Evolutionary conservation across 768 basidiomycete species (phyloP).

Genomic region (Auricularia auricula-judae): DNA sequence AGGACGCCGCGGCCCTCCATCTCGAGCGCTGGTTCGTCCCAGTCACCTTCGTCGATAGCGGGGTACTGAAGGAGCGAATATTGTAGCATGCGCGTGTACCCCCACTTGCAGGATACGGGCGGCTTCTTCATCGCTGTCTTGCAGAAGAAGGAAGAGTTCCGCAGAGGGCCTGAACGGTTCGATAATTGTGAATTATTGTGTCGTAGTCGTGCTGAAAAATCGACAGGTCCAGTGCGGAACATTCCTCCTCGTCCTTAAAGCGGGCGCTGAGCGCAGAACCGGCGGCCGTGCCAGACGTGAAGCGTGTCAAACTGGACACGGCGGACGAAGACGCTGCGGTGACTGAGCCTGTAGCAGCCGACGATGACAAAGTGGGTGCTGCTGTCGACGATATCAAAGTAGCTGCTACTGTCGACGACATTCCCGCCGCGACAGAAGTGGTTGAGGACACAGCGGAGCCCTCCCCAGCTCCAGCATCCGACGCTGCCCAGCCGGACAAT

Average conservation of each 20-base stretch:
- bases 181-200: too few relatives aligned
- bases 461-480: too few relatives aligned
- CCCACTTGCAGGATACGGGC: slow-evolving; percentile 92
- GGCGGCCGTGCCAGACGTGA: neutral
- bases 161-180: too few relatives aligned
- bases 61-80: neutral
- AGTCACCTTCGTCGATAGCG: neutral
- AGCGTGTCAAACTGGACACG: slow-evolving; percentile 5
- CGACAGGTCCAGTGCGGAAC: neutral
- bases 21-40: slow-evolving; percentile 60
- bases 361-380: too few relatives aligned
- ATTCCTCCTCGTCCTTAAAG: neutral
- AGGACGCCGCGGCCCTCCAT: slow-evolving; percentile 44
- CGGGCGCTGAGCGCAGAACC: neutral
- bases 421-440: too few relatives aligned
- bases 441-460: too few relatives aligned
- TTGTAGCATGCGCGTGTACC: slow-evolving; percentile 75
- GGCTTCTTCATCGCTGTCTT: slow-evolving; percentile 96
- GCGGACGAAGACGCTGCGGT: neutral
- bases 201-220: neutral
- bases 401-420: too few relatives aligned
- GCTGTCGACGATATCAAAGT: too few relatives aligned
- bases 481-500: slow-evolving; percentile 8
- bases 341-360: neutral
- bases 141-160: slow-evolving; percentile 26